Percentiles rank a stretch among this genome's conserved stretches.
These are phyloP conservation scores for Gynandropsis gynandra DNA, from an alignment of 345 rosid species.

Conservation along the genomic window DNA sequence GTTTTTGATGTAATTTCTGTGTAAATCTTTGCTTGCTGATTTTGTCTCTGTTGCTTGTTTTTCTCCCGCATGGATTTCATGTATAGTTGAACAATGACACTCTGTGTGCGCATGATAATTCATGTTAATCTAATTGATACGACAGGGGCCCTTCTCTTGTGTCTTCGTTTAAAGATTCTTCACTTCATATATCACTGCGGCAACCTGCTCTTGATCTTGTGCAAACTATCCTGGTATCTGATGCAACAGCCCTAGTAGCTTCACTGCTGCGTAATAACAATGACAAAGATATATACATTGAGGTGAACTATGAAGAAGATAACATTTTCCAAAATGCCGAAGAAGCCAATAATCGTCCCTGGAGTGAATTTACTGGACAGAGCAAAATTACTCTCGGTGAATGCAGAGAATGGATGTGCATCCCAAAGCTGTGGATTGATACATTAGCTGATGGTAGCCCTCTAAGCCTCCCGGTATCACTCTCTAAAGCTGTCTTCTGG, in stretches of 20 bases:
- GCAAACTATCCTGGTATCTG: constrained; percentile 74
- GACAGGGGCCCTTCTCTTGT: constrained; percentile 92
- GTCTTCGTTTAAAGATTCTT: constrained; percentile 74
- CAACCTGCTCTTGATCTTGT: constrained; percentile 95
- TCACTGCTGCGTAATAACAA: constrained; percentile 34
- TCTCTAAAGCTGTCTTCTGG: constrained; percentile 90
- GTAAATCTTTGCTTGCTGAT: background rate
- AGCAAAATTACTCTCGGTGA: constrained; percentile 50
- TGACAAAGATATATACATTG: constrained; percentile 27
- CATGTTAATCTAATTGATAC: constrained; percentile 22
- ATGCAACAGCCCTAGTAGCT: constrained; percentile 67
- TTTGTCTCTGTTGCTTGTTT: background rate
- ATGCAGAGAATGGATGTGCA: constrained; percentile 74
- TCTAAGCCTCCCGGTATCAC: constrained; percentile 54
- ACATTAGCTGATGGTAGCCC: constrained; percentile 62
- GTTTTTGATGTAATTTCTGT: constrained; percentile 1
- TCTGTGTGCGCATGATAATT: constrained; percentile 7
- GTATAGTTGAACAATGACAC: constrained; percentile 4
- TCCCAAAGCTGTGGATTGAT: constrained; percentile 92
- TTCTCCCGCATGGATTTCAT: too few species aligned
- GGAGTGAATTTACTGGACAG: constrained; percentile 69
- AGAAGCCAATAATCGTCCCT: constrained; percentile 42
- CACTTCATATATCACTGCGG: constrained; percentile 78
- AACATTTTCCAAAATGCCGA: constrained; percentile 34
- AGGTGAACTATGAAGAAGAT: constrained; percentile 39